phyloP scores from a whole-genome alignment of 768 basidiomycete species.

The Leccinellum rugosiceps region DNA sequence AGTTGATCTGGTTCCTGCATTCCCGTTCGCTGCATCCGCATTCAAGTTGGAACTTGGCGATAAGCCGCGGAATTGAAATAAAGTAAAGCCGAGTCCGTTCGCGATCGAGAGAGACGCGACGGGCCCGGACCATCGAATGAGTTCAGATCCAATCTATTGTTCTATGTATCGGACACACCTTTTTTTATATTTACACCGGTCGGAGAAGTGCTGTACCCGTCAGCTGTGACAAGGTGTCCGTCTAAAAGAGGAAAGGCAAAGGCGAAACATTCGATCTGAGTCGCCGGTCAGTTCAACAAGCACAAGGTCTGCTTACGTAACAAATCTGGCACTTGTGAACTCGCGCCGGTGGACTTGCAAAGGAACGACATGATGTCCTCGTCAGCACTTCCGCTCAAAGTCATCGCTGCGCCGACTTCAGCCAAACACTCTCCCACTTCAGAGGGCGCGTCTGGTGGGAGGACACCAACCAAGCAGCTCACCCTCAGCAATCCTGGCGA shows the following conservation, averaged over 20 bases:
- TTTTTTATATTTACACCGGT: constrained; percentile 1
- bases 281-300: not conserved
- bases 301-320: not conserved
- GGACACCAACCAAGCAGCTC: constrained; percentile 49
- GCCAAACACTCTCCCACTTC: constrained; percentile 34
- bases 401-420: constrained; percentile 52
- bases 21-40: not conserved
- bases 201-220: not conserved
- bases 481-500: constrained; percentile 45
- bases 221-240: too few species aligned
- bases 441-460: constrained; percentile 20
- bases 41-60: not conserved
- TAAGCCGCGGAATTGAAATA: not conserved
- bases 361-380: constrained; percentile 35
- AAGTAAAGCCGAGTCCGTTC: not conserved
- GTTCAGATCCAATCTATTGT: constrained; percentile 20
- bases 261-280: constrained; percentile 10
- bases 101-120: not conserved
- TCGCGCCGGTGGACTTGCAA: not conserved
- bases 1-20: not conserved
- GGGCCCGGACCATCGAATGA: not conserved
- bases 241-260: too few species aligned
- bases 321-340: not conserved
- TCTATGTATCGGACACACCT: not conserved
- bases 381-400: constrained; percentile 67